Percentiles rank a stretch among this genome's conserved stretches.
Conservation (phyloP, 495 filamentous ascomycete genomes). For the Penicillium paxilli region DNA sequence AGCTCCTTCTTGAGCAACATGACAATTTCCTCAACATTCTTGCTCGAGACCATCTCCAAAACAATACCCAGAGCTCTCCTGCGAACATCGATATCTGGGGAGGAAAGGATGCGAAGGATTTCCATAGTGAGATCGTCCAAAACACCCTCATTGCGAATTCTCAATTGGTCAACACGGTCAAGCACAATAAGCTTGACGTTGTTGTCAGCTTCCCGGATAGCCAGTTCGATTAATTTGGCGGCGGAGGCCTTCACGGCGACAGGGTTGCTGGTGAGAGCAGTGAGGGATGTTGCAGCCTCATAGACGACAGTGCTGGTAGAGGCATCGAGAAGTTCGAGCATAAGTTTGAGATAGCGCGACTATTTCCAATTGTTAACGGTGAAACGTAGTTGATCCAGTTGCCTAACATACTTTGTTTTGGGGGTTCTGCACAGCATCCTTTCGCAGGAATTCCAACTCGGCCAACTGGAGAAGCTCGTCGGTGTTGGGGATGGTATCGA, state of each 20-base stretch:
- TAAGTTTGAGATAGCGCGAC: conserved; percentile 88
- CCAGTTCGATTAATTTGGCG: conserved; percentile 92
- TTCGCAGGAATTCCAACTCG: conserved; percentile 94
- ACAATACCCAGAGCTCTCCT: conserved; percentile 89
- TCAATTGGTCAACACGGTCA: conserved; percentile 88
- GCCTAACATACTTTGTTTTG: conserved; percentile 75
- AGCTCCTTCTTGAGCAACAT: conserved; percentile 97
- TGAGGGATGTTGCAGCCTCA: conserved; percentile 97
- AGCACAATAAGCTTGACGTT: conserved; percentile 98
- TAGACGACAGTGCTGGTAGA: conserved; percentile 94
- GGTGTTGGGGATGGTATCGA: conserved; percentile 90
- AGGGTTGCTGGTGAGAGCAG: conserved; percentile 90
- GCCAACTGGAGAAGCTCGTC: conserved; percentile 93
- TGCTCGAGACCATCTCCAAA: conserved; percentile 96
- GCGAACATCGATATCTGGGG: conserved; percentile 94
- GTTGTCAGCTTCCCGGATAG: conserved; percentile 96
- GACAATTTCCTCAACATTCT: conserved; percentile 97
- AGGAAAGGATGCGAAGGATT: conserved; percentile 91
- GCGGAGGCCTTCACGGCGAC: conserved; percentile 98
- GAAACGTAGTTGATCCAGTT: neutral
- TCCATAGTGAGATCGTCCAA: conserved; percentile 98
- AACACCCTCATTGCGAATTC: conserved; percentile 89
- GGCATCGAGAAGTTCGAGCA: conserved; percentile 95
- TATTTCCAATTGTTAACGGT: conserved; percentile 40
- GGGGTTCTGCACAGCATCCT: conserved; percentile 92